Conservation (phyloP, 179 eudicot species). For the Amaranthus tricolor region DNA sequence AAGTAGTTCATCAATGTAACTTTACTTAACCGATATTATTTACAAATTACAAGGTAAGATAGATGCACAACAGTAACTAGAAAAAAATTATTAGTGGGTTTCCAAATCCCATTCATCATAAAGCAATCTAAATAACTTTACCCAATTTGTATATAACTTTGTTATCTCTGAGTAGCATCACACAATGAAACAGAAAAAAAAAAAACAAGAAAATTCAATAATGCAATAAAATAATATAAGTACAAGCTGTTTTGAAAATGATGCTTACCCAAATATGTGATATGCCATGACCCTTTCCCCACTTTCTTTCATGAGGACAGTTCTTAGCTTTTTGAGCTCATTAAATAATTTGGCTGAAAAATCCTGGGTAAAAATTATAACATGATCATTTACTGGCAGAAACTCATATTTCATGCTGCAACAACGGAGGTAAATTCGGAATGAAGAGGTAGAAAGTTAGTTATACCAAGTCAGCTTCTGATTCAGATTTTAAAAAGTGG, state of each 20-base stretch:
- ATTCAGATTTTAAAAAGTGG: constrained; percentile 40
- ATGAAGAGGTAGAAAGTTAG: constrained; percentile 12
- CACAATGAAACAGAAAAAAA: constrained; percentile 6
- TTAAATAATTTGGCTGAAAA: constrained; percentile 60
- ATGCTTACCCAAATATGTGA: constrained; percentile 72
- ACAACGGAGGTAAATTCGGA: constrained; percentile 9
- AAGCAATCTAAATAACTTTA: not conserved
- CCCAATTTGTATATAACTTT: not conserved
- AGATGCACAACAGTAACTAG: not conserved
- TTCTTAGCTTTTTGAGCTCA: constrained; percentile 60
- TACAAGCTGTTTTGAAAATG: not conserved
- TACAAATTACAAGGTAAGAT: not conserved
- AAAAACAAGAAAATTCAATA: not conserved
- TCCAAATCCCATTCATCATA: not conserved
- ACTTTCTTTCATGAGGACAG: constrained; percentile 51
- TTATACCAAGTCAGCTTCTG: constrained; percentile 45
- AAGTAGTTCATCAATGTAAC: not conserved
- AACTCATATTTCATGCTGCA: not conserved
- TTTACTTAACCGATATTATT: not conserved
- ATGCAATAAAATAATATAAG: not conserved
- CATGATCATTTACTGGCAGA: constrained; percentile 5
- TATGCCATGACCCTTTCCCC: constrained; percentile 60
- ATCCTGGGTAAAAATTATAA: constrained; percentile 34
- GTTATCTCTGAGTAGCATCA: not conserved
- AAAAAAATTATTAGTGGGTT: not conserved